Evolutionary conservation across 2,329 filamentous ascomycete genomes (phyloP), one percentile per base, ranked within the genome.

Genomic region (Phyllosticta citrichinensis): DNA sequence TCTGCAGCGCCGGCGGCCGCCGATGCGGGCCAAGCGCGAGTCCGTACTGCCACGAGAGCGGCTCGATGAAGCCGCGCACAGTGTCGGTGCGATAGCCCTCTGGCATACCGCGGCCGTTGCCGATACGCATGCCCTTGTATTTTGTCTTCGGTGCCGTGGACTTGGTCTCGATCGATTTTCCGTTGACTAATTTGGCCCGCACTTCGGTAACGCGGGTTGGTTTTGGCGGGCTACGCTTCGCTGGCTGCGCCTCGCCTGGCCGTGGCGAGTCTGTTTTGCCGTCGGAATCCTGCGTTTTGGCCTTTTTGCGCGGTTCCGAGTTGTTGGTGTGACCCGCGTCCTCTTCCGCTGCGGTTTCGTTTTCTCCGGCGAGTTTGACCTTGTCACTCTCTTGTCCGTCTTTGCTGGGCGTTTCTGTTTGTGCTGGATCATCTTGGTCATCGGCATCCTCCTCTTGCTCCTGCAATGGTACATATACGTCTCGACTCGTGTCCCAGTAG

Each of bases 41-140:
- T 56, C 79, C 79, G 70, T 85, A 86, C 3, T 80, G 76, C 79
- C 81, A 85, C 19, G 78, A 76, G 11, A 80, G 75, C 66, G 81
- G 80, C 69, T 86, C 83, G 11, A 85, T 70, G 63, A 87, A 80
- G 14, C 78, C 76, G 56, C 78, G 76, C 50, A 85, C 73, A 30
- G 79, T 79, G 20, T 85, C 81, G 24, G 80, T 76, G 30, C 83
- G 81, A 63, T 81, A 79, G 25, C 78, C 76, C 56, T 82, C 80
- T 17, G 83, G 83, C 81, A 86, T 85, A 54, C 83, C 79, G 30
- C 74, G 68, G 19, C 83, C 83, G 40, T 80, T 78, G 9, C 78
- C 79, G n/a, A 80, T 79, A 24, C 84, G 82, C 52, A 81, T 79
- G 30, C 84, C 84, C 53, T 79, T 82, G 70, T 87, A 87, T n/a